phyloP scores from a whole-genome alignment of 176 grass and related monocot species.

The Carex myosuroides region DNA sequence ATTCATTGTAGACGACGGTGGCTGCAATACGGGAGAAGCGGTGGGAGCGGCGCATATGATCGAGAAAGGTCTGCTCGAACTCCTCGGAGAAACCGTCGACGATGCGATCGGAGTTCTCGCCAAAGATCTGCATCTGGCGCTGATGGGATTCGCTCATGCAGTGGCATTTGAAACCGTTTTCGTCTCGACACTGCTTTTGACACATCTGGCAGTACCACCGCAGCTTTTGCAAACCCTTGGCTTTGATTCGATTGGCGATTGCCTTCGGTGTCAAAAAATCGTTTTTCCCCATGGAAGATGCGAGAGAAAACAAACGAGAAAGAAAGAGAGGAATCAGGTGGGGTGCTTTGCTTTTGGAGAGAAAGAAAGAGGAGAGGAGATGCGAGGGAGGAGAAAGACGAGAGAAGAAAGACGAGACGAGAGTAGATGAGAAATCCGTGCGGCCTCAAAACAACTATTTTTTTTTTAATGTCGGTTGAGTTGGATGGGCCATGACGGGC shows the following conservation, averaged over 20 bases:
- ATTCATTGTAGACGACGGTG: conserved; percentile 88
- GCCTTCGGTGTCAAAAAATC: conserved; percentile 85
- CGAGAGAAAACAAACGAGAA: too few relatives aligned
- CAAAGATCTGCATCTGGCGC: conserved; percentile 95
- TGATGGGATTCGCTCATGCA: conserved; percentile 92
- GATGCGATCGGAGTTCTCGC: conserved; percentile 64
- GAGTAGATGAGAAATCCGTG: too few relatives aligned
- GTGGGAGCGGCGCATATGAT: conserved; percentile 63
- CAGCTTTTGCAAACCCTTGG: conserved; percentile 87
- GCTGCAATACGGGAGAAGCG: conserved; percentile 75
- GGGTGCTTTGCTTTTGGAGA: too few relatives aligned
- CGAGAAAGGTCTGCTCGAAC: conserved; percentile 52
- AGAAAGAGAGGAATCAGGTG: too few relatives aligned
- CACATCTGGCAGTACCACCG: conserved; percentile 99
- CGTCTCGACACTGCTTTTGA: conserved; percentile 86
- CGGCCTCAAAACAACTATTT: too few relatives aligned
- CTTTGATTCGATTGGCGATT: conserved; percentile 86
- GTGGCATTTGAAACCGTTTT: conserved; percentile 97
- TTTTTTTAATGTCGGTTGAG: too few relatives aligned
- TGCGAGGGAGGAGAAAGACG: too few relatives aligned
- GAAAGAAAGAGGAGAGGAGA: too few relatives aligned
- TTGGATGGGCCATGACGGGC: too few relatives aligned
- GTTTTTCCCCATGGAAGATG: conserved; percentile 56
- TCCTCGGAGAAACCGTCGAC: conserved; percentile 72
- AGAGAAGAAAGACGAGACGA: too few relatives aligned